Conservation (phyloP, 257 asterid genomes). For the Scutellaria galericulata region DNA sequence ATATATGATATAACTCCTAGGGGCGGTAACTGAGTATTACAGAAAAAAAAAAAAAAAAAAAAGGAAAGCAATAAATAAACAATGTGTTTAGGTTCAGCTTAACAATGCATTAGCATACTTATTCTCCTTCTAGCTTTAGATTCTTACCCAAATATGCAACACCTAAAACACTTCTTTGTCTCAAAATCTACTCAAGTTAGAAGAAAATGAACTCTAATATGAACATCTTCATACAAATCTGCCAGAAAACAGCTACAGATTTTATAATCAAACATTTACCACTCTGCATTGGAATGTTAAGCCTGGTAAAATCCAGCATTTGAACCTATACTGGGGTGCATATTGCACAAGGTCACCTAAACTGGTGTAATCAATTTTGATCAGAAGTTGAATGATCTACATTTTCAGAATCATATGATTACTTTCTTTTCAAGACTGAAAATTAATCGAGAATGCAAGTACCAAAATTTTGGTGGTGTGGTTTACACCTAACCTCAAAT, state of each 20-base stretch:
- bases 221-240: background rate
- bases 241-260: background rate
- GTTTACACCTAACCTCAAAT: slow-evolving; percentile 15
- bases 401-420: slow-evolving; percentile 12
- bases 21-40: slow-evolving; percentile 15
- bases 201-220: background rate
- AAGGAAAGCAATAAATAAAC: slow-evolving; percentile 22
- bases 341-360: background rate
- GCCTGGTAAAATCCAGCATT: background rate
- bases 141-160: background rate
- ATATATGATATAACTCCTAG: background rate
- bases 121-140: slow-evolving; percentile 18
- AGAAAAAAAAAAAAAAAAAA: background rate
- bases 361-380: background rate
- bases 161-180: background rate
- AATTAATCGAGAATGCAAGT: slow-evolving; percentile 18
- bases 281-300: background rate
- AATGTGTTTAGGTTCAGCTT: background rate
- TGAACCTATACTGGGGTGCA: background rate
- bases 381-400: background rate
- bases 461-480: slow-evolving; percentile 4
- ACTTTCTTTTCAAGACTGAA: slow-evolving; percentile 15
- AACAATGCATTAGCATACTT: slow-evolving; percentile 15
- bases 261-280: background rate
- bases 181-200: background rate